Base-by-base conservation (phyloP, 768 basidiomycete species). In the Lactarius indigo region DNA sequence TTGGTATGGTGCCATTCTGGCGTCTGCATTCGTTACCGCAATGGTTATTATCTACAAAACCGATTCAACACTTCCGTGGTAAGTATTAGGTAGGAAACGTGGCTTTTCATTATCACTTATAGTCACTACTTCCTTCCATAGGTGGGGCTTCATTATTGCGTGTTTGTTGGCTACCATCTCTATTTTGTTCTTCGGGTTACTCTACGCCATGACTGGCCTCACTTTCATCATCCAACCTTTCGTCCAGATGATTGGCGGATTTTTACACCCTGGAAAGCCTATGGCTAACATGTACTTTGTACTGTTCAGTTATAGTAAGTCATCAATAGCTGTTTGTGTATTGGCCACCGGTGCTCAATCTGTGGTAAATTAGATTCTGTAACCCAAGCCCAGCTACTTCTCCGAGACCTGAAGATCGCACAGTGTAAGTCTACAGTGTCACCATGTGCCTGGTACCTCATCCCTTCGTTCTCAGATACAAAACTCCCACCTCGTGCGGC, bases 41-140 rank as follows among this genome's bases (percentile, higher is more conserved):
- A 72, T 82, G 37, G 78, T 81, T 5, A 72, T 81, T 55, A 82
- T 82, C 35, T 81, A 82, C 73, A 82, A 80, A 71, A 78, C 78
- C n/a, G 72, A 82, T 58, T 83, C 82, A 5, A 83, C 80, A 0
- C 74, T 84, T 41, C 82, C 82, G 41, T 84, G 82, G 82, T 81
- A 72, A 23, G 73, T 65, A 6, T 35, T 15, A 23, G 8, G 28
- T n/a, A 13, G 28, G 26, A 31, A 20, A 17, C 8, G 4, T 30
- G 31, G 18, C n/a, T 15, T 23, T 5, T 26, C 42, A 31, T 41
- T 57, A 1, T 52, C 5, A 7, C 47, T 65, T 42, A 50, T 23
- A n/a, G 10, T 4, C 28, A 55, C 2, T 26, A 57, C 3, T 52
- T 28, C 44, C 26, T 31, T 8, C 13, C 18, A 7, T 23, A 68